phyloP scores from a whole-genome alignment of 139 green algal genomes.

The Chlamydomonas sphaeroides region DNA sequence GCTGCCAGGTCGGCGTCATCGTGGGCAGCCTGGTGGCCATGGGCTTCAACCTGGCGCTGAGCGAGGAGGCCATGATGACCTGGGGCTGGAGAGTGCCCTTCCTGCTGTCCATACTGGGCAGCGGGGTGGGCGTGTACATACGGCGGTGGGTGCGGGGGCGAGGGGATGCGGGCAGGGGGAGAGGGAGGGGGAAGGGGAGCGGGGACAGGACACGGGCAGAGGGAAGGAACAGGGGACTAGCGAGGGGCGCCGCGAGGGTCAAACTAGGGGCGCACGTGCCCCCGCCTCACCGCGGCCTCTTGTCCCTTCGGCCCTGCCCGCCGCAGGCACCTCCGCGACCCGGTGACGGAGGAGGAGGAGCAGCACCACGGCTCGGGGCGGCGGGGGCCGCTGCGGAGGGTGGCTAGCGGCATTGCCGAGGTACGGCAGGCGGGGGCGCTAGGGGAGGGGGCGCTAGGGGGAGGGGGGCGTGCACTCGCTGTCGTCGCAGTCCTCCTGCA shows the following conservation, averaged over 20 bases:
- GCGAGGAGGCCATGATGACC: conserved; percentile 28
- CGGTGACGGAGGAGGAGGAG: conserved; percentile 27
- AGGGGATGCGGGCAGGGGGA: neutral
- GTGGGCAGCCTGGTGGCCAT: conserved; percentile 44
- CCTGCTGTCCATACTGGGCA: conserved; percentile 46
- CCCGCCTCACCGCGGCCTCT: too few relatives aligned
- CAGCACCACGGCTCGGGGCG: neutral
- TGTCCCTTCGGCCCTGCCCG: neutral
- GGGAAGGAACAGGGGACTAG: neutral
- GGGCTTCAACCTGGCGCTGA: conserved; percentile 42
- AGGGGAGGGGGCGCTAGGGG: neutral
- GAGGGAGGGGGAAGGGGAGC: neutral
- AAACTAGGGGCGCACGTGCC: too few relatives aligned
- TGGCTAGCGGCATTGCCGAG: conserved; percentile 12
- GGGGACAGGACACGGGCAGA: neutral
- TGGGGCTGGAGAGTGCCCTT: conserved; percentile 62
- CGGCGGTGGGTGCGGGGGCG: conserved; percentile 2
- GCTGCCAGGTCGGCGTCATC: conserved; percentile 41
- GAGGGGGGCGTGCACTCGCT: too few relatives aligned
- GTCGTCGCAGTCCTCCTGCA: too few relatives aligned
- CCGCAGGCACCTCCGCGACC: conserved; percentile 31
- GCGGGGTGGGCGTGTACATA: conserved; percentile 51
- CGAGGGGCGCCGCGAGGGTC: too few relatives aligned
- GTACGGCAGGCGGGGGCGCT: neutral
- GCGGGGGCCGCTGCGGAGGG: conserved; percentile 9